Base-by-base conservation (phyloP, 345 rosid species). In the Syzygium jambos region DNA sequence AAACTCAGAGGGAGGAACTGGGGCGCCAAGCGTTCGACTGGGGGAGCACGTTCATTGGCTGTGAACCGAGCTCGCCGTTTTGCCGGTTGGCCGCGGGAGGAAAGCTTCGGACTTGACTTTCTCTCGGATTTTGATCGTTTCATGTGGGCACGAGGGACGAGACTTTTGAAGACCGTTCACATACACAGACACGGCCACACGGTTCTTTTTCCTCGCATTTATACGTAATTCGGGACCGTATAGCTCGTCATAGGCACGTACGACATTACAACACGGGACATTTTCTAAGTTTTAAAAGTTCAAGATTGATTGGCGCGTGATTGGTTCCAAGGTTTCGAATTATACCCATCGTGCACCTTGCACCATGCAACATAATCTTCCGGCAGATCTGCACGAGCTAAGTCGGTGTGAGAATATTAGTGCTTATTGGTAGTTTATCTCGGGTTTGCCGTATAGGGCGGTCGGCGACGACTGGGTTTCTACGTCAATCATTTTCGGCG, bases 371-470 rank as follows among this genome's bases (percentile, higher is more conserved):
- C 11, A 73, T 19, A 38, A 73, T 34, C 6, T 34, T 19, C 25
- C 3, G 21, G 11, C 2, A 34, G 4, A 73, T 73, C 46, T 10
- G 17, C 17, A 34, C 9, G 14, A 34, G 38, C 13, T 17, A 34
- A 17, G 38, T 11, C 14, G 0, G 11, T 17, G 34, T 2, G 1
- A 34, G 25, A 34, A 68, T 19, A 19, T 17, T 19, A 34, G 4
- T 0, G 22, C 49, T 34, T 73, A 34, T 73, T 4, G 25, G 13
- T 1, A 73, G 25, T 9, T 9, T 17, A 9, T 73, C 3, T 4
- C 4, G 14, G 6, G 1, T 19, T 17, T 34, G 11, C 22, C 4
- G 4, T 0, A 0, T 15, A 15, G 5, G 0, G 5, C 0, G 3
- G 7, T 11, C 0, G 0, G 4, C 43, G 1, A 34, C 7, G 3